A percentile compares a stretch with the other conserved stretches of the same genome.
Evolutionary conservation across 305 asterid species (phyloP).

Genomic region (Fraxinus dipetala): DNA sequence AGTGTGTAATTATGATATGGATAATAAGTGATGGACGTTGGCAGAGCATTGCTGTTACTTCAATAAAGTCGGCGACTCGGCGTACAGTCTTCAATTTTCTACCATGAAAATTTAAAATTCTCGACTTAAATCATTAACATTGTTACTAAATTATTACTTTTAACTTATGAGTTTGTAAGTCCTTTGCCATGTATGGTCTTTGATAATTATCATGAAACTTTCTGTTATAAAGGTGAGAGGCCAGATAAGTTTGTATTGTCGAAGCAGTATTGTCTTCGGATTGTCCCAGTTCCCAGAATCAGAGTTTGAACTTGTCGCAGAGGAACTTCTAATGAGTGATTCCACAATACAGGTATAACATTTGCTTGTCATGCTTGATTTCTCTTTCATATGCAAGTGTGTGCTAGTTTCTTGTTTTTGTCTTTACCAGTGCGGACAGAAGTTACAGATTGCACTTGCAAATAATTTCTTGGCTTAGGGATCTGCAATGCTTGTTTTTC

Average conservation of each 20-base stretch:
- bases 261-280: conserved; percentile 90
- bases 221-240: conserved; percentile 79
- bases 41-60: not conserved
- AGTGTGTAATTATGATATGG: conserved; percentile 6
- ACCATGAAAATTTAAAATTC: not conserved
- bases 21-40: conserved; percentile 5
- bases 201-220: conserved; percentile 17
- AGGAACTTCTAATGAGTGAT: conserved; percentile 94
- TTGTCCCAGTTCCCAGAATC: conserved; percentile 80
- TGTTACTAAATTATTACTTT: conserved; percentile 17
- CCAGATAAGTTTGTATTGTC: conserved; percentile 75
- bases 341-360: conserved; percentile 70
- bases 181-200: not conserved
- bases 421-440: not conserved
- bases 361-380: conserved; percentile 11
- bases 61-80: not conserved
- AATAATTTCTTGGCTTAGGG: not conserved
- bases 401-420: not conserved
- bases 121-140: not conserved
- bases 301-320: conserved; percentile 96
- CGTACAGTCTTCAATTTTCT: not conserved
- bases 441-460: not conserved
- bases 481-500: not conserved
- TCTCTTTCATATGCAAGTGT: not conserved
- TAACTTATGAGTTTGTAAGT: conserved; percentile 6